A percentile compares a stretch with the other conserved stretches of the same genome.
Evolutionary conservation across 345 rosid species (phyloP).

Genomic region (Arabis hirsuta): DNA sequence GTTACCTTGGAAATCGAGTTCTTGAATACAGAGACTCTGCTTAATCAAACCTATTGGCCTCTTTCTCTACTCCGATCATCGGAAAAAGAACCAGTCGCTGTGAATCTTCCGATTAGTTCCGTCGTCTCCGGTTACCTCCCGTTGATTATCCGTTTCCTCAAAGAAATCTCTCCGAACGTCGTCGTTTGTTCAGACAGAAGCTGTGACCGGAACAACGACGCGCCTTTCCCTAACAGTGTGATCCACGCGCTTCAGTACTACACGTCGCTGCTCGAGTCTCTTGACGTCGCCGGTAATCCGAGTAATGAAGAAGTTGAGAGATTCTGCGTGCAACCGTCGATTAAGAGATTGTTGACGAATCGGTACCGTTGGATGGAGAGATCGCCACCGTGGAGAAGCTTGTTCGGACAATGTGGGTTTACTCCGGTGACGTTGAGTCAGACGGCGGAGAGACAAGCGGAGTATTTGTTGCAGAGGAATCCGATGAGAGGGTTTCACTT

Average conservation of each 20-base stretch:
- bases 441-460: slow-evolving; percentile 84
- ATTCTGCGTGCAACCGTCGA: slow-evolving; percentile 67
- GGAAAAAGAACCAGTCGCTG: slow-evolving; percentile 63
- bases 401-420: slow-evolving; percentile 76
- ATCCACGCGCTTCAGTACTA: slow-evolving; percentile 68
- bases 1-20: slow-evolving; percentile 68
- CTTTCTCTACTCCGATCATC: slow-evolving; percentile 43
- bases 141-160: slow-evolving; percentile 60
- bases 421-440: slow-evolving; percentile 65
- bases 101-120: slow-evolving; percentile 73
- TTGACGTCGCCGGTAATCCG: slow-evolving; percentile 69
- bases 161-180: slow-evolving; percentile 78
- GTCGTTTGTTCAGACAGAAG: slow-evolving; percentile 79
- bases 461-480: slow-evolving; percentile 73
- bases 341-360: slow-evolving; percentile 63
- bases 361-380: slow-evolving; percentile 61
- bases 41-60: slow-evolving; percentile 48
- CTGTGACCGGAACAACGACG: slow-evolving; percentile 66
- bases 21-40: slow-evolving; percentile 49
- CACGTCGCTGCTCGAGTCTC: slow-evolving; percentile 68
- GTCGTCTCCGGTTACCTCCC: slow-evolving; percentile 59
- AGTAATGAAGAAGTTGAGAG: slow-evolving; percentile 63
- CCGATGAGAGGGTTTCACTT: slow-evolving; percentile 74
- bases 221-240: slow-evolving; percentile 68
- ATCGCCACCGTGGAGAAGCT: slow-evolving; percentile 67